Base-by-base conservation (phyloP, 2,329 filamentous ascomycete genomes). In the Macrophomina pseudophaseolina region DNA sequence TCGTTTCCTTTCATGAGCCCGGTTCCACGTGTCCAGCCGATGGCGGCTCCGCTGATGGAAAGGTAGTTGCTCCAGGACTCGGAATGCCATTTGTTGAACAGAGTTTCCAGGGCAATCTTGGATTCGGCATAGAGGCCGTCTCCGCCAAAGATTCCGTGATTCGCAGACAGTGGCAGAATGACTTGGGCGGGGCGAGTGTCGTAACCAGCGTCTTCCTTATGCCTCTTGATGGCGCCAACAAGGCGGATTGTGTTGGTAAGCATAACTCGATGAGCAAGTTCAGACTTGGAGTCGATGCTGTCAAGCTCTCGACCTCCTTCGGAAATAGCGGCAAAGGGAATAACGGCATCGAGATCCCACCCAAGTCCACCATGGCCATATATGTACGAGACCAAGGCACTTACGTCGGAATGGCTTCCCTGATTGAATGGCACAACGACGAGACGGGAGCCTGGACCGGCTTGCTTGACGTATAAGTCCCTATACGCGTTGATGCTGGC, bases 111-210 rank as follows among this genome's bases (percentile, higher is more conserved):
- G 51, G 91, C 95, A 67, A 99, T 90, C 84, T 99, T 99, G 56
- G 95, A 98, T 82, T 99, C 95, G 5, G 95, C 96, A 83, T 99
- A 99, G 58, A 99, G 87, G 83, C 95, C 95, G 74, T 99, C 95
- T 77, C 93, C 97, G 76, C 95, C 95, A 73, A 99, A 99, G 38
- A 94, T 99, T 71, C 95, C 95, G 81, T 99, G 96, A 83, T 99
- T 99, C 68, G 95, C 95, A 2, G 95, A 99, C 8, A 99, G 85
- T 54, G 95, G 95, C 32, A 99, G 87, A 69, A 99, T 94, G 74
- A 98, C 94, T 80, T 11, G 14, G 3, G 52, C 35, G 0, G 53
- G 53, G n/a, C 23, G 53, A n/a, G 53, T 56, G 53, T 56, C 35
- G n/a, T 74, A 71, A 4, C 73, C 71, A 8, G 71, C 71, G 14